Conservation (phyloP, 2,329 filamentous ascomycete species). For the Cladosporium sp. region DNA sequence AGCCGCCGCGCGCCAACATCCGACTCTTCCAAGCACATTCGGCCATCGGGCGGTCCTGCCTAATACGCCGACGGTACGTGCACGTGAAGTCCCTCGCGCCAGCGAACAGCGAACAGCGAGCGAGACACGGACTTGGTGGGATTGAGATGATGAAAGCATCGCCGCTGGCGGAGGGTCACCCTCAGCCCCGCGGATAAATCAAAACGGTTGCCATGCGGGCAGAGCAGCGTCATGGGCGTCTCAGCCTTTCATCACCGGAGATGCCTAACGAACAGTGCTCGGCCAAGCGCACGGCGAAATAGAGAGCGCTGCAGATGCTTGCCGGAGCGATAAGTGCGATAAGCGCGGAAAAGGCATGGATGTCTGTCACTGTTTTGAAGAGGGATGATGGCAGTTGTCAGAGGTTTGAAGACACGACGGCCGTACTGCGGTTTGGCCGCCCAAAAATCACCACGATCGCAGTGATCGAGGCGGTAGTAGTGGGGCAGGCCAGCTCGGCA, state of each 20-base stretch:
- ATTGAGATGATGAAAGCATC: constrained; percentile 3
- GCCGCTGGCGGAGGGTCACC: not conserved
- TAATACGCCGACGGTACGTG: constrained; percentile 3
- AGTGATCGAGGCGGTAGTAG: constrained; percentile 7
- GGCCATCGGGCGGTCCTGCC: constrained; percentile 6
- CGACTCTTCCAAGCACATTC: not conserved
- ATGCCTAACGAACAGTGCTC: constrained; percentile 7
- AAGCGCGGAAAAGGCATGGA: too few relatives aligned
- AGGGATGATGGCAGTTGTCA: not conserved
- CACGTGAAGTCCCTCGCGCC: not conserved
- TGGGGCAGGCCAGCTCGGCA: constrained; percentile 10
- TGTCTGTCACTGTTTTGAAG: not conserved
- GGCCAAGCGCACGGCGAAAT: constrained; percentile 7
- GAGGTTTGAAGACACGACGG: not conserved
- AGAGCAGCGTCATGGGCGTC: constrained; percentile 6
- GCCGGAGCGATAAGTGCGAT: not conserved
- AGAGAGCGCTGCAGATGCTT: constrained; percentile 1
- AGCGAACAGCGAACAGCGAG: not conserved
- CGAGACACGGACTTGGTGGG: constrained; percentile 9
- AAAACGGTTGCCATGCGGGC: constrained; percentile 11
- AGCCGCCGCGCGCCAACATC: not conserved
- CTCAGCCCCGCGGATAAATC: constrained; percentile 13
- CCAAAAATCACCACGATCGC: not conserved
- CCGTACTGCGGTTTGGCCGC: constrained; percentile 8
- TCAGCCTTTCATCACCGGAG: constrained; percentile 8